phyloP scores from a whole-genome alignment of 805 yeast genomes.

The Ogataea saltuana region DNA sequence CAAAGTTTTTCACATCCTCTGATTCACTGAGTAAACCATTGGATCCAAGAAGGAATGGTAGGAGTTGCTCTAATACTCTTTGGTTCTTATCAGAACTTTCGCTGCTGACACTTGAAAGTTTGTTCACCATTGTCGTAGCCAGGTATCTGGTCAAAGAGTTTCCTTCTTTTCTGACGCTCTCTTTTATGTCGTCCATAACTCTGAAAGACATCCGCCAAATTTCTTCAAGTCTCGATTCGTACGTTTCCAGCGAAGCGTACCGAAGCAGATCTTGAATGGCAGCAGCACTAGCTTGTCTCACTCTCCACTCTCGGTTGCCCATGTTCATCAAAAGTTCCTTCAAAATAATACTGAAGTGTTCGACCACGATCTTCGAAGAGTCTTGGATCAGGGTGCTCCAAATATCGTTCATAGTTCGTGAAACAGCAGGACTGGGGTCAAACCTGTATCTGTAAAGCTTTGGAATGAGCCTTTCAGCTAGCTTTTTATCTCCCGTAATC shows the following conservation, averaged over 20 bases:
- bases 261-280: slow-evolving; percentile 73
- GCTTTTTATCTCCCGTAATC: slow-evolving; percentile 50
- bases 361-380: slow-evolving; percentile 52
- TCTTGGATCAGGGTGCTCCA: slow-evolving; percentile 73
- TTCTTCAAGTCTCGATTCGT: slow-evolving; percentile 54
- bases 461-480: slow-evolving; percentile 69
- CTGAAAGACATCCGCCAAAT: slow-evolving; percentile 91
- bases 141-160: slow-evolving; percentile 63
- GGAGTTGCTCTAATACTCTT: slow-evolving; percentile 52
- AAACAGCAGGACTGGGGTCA: slow-evolving; percentile 78
- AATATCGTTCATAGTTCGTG: slow-evolving; percentile 82
- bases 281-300: slow-evolving; percentile 79
- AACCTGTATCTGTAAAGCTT: slow-evolving; percentile 79
- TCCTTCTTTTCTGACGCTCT: slow-evolving; percentile 86
- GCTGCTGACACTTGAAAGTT: slow-evolving; percentile 48
- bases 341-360: slow-evolving; percentile 59
- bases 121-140: slow-evolving; percentile 60
- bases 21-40: slow-evolving; percentile 84
- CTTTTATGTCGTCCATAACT: slow-evolving; percentile 90
- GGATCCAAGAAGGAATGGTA: slow-evolving; percentile 78
- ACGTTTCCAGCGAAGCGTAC: slow-evolving; percentile 53
- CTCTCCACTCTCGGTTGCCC: slow-evolving; percentile 89
- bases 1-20: slow-evolving; percentile 76
- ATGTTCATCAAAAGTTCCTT: slow-evolving; percentile 64
- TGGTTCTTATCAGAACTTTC: slow-evolving; percentile 41